Evolutionary conservation across 805 yeast genomes (phyloP), one percentile per base, ranked within the genome.

Genomic region (Candida dajiaensis): DNA sequence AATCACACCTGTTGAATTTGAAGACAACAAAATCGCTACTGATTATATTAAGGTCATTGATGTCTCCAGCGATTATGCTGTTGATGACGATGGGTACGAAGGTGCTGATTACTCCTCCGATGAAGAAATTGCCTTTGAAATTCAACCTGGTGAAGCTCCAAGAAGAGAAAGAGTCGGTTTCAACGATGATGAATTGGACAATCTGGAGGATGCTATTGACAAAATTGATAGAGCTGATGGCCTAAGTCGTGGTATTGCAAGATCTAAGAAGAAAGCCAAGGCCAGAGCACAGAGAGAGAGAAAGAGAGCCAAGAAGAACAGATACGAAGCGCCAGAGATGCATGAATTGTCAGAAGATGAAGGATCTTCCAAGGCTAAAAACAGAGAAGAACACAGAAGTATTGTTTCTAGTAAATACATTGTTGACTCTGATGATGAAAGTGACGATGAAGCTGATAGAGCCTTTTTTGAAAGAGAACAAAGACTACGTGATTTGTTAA

Each of bases 361-460:
- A 19, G 50, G 43, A 15, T 48, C 38, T 11, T 43, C 2, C 33
- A 40, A n/a, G 26, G 28, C 21, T 31, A 44, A 38, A 20, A 38
- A 9, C 25, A 29, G 18, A 20, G 21, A n/a, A 21, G 19, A 8
- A 28, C 20, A 26, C 20, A 35, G 16, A 44, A 53, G 16, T 7
- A 23, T 18, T 43, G 69, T 74, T 39, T 82, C 89, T 1, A 65
- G 81, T 4, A 80, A 75, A 46, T 75, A 64, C 52, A 74, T 83
- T 40, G 68, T 68, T 43, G 83, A 76, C 44, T 80, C 86, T 2
- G 89, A 82, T 57, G 86, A 81, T 55, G 81, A 74, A 11, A 70
- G 77, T 6, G 87, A 81, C 55, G 78, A 71, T 13, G 87, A 80
- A 41, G 68, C 69, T 37, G 78, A 73, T 43, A 58, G 56, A 3